Evolutionary conservation across 140 eudicot species (phyloP), one percentile per base, ranked within the genome.

Genomic region (Senecio squalidus): DNA sequence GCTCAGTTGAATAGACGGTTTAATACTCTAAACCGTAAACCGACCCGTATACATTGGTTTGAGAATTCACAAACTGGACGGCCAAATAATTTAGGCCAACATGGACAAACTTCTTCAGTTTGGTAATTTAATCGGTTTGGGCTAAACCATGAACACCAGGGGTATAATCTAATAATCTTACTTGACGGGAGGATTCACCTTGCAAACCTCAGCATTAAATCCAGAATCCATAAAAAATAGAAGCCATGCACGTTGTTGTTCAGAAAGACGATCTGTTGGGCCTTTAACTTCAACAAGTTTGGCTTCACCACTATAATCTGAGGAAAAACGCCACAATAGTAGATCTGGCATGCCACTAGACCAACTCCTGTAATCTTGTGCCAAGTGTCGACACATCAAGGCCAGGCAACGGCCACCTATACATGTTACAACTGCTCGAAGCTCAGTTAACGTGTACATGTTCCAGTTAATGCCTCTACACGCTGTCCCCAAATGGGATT

Each of bases 241-340:
- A 81, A 90, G 70, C 98, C 98, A 90, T 0, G 98, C 98, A 25
- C 85, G 81, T 60, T 90, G 98, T 71, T 90, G 97, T 63, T 90
- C 97, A 23, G 97, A 90, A 58, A 90, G 90, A 10, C 90, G 82
- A 43, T 90, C 97, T 41, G 82, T 79, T 0, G 97, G 97, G 47
- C 97, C 95, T 77, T 90, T 90, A 13, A 90, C 97, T 78, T 90
- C 97, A 23, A 83, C 97, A 52, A 90, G 94, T 79, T 86, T 90
- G n/a, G 97, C 97, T 75, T 90, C 94, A 33, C 97, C 97, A 10
- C 66, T 70, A 70, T 86, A 80, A 57, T 82, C 73, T 31, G 80
- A 86, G 55, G 78, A 76, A 14, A 90, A 84, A 4, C 95, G 90
- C 95, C 94, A 90, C 26, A 90, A 62, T 53, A 90, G 57, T 54